Evolutionary conservation across 169 alveolate species (phyloP).

Genomic region (Cryptosporidium andersoni): DNA sequence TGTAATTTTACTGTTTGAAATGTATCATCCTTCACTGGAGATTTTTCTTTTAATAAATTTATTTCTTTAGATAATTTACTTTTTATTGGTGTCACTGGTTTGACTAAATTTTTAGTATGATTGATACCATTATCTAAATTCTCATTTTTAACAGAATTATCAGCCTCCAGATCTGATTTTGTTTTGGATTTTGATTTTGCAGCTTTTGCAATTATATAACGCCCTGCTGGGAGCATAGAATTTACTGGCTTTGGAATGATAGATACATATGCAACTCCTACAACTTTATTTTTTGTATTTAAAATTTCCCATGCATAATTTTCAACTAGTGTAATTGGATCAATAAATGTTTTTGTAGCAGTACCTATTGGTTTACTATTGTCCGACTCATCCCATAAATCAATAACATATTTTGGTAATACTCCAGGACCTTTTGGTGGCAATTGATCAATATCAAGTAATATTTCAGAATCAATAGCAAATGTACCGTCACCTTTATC

Average conservation of each 20-base stretch:
- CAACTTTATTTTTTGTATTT: constrained; percentile 22
- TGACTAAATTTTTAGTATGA: not conserved
- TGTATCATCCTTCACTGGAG: not conserved
- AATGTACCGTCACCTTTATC: constrained; percentile 52
- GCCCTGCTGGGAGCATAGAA: constrained; percentile 84
- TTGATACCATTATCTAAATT: not conserved
- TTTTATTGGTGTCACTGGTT: not conserved
- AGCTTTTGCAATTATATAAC: constrained; percentile 72
- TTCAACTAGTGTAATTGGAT: constrained; percentile 40
- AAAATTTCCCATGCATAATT: constrained; percentile 51
- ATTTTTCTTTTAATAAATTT: not conserved
- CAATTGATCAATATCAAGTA: constrained; percentile 72
- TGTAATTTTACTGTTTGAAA: no score
- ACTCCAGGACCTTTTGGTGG: constrained; percentile 82
- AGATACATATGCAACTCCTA: constrained; percentile 80
- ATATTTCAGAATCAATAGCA: constrained; percentile 75
- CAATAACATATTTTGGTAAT: constrained; percentile 81
- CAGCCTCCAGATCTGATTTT: not conserved
- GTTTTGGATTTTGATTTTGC: constrained; percentile 4
- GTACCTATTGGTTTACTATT: constrained; percentile 40
- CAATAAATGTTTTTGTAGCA: constrained; percentile 60
- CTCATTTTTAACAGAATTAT: not conserved
- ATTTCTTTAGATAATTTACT: not conserved
- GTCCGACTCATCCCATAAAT: constrained; percentile 72
- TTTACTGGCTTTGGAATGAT: constrained; percentile 78